phyloP scores from a whole-genome alignment of 2,329 filamentous ascomycete genomes.

The Aspergillus sp. region DNA sequence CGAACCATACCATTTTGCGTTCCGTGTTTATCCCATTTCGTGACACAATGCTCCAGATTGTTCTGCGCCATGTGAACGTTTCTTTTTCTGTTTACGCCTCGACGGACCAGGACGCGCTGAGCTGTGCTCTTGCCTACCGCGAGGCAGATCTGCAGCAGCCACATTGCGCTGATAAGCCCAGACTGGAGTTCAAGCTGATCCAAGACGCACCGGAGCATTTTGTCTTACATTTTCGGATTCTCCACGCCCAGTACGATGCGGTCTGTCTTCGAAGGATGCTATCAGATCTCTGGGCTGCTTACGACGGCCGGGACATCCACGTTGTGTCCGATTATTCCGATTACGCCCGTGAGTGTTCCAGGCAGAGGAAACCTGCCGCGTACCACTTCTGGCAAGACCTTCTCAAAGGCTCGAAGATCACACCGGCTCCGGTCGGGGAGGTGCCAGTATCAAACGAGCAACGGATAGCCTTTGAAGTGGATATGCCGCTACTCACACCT shows the following conservation, averaged over 20 bases:
- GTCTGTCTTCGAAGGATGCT: background rate
- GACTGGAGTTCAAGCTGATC: background rate
- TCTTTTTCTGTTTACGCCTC: background rate
- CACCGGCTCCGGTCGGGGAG: background rate
- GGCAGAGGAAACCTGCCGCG: background rate
- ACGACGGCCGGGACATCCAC: background rate
- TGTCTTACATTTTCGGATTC: background rate
- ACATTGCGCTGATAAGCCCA: background rate
- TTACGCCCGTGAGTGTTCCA: background rate
- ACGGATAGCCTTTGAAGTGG: background rate
- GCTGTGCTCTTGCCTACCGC: background rate
- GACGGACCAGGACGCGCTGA: background rate
- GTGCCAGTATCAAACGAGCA: background rate
- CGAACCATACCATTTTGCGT: background rate
- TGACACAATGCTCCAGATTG: background rate
- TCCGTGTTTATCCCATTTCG: background rate
- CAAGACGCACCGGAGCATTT: background rate
- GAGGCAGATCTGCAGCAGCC: background rate
- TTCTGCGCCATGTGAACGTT: background rate
- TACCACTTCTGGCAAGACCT: background rate
- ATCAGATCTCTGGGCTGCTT: background rate
- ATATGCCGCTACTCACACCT: background rate
- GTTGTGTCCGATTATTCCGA: background rate
- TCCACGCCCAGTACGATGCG: background rate
- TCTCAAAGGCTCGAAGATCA: background rate